Percentiles rank a stretch among this genome's conserved stretches.
Evolutionary conservation across 2,329 filamentous ascomycete species (phyloP).

Genomic region (Scolecobasidium constrictum): DNA sequence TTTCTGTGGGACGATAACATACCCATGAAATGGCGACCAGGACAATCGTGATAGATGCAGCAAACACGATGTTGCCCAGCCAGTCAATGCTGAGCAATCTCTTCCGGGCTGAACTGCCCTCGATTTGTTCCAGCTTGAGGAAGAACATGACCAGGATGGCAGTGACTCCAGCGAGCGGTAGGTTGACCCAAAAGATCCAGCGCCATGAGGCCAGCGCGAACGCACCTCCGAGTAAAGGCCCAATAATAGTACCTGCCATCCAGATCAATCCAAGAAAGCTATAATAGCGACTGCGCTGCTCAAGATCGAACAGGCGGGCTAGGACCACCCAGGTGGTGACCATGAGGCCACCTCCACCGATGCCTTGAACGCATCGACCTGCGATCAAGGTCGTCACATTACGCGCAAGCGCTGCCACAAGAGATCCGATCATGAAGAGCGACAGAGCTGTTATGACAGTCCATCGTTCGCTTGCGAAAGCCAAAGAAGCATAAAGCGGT

Average conservation of each 20-base stretch:
- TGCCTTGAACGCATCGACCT: slow-evolving; percentile 51
- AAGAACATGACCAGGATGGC: slow-evolving; percentile 49
- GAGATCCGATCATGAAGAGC: slow-evolving; percentile 50
- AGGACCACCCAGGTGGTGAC: slow-evolving; percentile 53
- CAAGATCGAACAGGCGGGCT: slow-evolving; percentile 48
- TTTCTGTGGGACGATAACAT: neutral
- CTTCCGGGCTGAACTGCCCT: slow-evolving; percentile 35
- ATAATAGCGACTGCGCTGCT: slow-evolving; percentile 47
- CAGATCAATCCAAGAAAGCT: slow-evolving; percentile 56
- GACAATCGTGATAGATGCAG: neutral
- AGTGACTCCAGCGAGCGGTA: slow-evolving; percentile 49
- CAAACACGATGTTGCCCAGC: neutral
- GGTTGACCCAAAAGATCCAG: slow-evolving; percentile 56
- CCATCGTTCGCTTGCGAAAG: neutral
- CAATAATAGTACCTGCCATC: slow-evolving; percentile 54
- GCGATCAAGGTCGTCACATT: slow-evolving; percentile 52
- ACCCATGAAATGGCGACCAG: neutral
- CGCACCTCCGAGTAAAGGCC: slow-evolving; percentile 56
- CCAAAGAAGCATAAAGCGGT: neutral
- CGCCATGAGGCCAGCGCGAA: slow-evolving; percentile 56
- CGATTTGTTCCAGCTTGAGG: slow-evolving; percentile 48
- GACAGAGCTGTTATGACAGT: neutral
- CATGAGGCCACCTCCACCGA: slow-evolving; percentile 52
- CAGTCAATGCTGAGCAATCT: slow-evolving; percentile 18
- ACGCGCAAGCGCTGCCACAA: slow-evolving; percentile 46